A percentile compares a stretch with the other conserved stretches of the same genome.
Conservation (phyloP, 208 protist genomes). For the Trypanosoma rangeli region DNA sequence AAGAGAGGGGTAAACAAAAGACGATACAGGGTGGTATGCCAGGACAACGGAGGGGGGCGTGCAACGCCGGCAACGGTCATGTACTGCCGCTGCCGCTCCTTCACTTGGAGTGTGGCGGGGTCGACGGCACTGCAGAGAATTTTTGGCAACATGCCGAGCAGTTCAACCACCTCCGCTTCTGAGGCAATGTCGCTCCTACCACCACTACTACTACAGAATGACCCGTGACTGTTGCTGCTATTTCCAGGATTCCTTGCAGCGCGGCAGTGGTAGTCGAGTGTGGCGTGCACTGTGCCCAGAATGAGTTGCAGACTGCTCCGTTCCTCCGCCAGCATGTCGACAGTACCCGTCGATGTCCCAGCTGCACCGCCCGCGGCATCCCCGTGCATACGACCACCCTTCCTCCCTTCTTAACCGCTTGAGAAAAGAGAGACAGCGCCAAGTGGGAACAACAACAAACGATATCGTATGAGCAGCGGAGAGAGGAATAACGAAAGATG, state of each 20-base stretch:
- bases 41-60: constrained; percentile 12
- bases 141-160: constrained; percentile 18
- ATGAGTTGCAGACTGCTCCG: constrained; percentile 16
- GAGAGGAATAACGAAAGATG: too few relatives aligned
- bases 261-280: not conserved
- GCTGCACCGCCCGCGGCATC: not conserved
- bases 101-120: not conserved
- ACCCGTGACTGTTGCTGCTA: not conserved
- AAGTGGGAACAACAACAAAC: not conserved
- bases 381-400: not conserved
- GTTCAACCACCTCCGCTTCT: constrained; percentile 14
- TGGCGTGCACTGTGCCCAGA: constrained; percentile 7
- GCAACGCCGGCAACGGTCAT: not conserved
- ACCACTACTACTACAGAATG: not conserved
- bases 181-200: constrained; percentile 2
- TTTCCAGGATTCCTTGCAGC: not conserved
- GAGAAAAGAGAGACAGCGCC: not conserved
- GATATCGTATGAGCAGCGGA: too few relatives aligned
- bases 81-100: constrained; percentile 12
- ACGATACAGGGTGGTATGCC: constrained; percentile 14
- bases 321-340: constrained; percentile 13
- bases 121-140: constrained; percentile 4
- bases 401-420: not conserved
- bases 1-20: constrained; percentile 5
- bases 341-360: not conserved